A percentile compares a stretch with the other conserved stretches of the same genome.
Conservation (phyloP, 2,329 filamentous ascomycete genomes). For the Basipetospora chlamydospora region DNA sequence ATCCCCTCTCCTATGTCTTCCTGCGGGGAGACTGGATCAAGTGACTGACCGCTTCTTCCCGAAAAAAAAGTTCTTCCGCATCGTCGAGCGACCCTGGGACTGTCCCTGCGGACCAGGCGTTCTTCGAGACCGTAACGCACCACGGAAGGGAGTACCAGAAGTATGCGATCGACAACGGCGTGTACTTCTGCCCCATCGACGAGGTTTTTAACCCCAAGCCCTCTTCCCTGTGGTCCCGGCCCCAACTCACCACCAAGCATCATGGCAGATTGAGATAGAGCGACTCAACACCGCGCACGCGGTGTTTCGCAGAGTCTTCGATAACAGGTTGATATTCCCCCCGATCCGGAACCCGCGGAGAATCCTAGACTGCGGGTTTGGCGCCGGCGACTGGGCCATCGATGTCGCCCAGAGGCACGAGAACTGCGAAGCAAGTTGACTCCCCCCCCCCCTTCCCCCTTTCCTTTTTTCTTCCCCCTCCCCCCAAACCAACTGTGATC, state of each 20-base stretch:
- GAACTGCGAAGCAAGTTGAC: conserved; percentile 41
- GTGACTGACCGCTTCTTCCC: conserved; percentile 1
- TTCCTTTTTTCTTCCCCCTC: neutral
- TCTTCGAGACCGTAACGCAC: conserved; percentile 42
- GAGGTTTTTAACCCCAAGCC: too few relatives aligned
- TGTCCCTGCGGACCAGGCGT: conserved; percentile 40
- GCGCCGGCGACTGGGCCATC: conserved; percentile 55
- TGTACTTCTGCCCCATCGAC: conserved; percentile 56
- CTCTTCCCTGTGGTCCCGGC: too few relatives aligned
- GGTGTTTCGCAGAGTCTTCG: conserved; percentile 49
- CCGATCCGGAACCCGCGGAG: conserved; percentile 40
- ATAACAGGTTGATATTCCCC: conserved; percentile 55
- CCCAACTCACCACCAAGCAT: too few relatives aligned
- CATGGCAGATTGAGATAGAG: conserved; percentile 50
- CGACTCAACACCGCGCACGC: conserved; percentile 49
- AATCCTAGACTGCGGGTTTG: conserved; percentile 60
- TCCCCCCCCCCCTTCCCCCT: neutral
- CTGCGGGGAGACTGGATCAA: neutral
- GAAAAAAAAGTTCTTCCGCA: conserved; percentile 4
- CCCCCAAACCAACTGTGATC: too few relatives aligned
- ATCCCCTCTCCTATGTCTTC: neutral
- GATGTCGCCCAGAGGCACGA: conserved; percentile 52
- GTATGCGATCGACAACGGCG: conserved; percentile 47
- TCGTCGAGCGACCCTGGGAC: conserved; percentile 28
- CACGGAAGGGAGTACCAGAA: conserved; percentile 53